These are phyloP conservation scores for Onygenales sp. DNA, from an alignment of 2,329 filamentous ascomycete species.

Conservation along the genomic window DNA sequence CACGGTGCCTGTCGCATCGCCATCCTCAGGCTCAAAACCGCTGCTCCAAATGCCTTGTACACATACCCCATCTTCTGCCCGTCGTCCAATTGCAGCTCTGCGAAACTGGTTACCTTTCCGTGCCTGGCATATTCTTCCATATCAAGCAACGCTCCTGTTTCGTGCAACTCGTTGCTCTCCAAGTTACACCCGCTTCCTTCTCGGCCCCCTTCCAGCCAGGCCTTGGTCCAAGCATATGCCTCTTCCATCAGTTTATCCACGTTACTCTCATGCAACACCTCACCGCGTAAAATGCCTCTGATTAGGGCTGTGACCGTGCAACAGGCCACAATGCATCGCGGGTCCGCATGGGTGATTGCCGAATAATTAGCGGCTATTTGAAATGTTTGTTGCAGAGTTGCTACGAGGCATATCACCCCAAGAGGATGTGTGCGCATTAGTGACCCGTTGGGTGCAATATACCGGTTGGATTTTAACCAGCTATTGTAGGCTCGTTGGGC, in stretches of 20 bases:
- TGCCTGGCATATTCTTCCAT: conserved; percentile 35
- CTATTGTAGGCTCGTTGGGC: conserved; percentile 28
- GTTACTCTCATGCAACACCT: conserved; percentile 31
- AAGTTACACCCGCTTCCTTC: background rate
- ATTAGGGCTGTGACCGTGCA: conserved; percentile 40
- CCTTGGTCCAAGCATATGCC: conserved; percentile 33
- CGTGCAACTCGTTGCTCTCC: conserved; percentile 5
- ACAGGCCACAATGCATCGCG: conserved; percentile 42
- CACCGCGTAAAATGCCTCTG: conserved; percentile 37
- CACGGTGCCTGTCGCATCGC: conserved; percentile 29
- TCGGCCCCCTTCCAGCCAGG: conserved; percentile 20
- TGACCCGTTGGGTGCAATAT: conserved; percentile 43
- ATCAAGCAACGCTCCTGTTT: conserved; percentile 24
- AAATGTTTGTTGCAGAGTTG: conserved; percentile 36
- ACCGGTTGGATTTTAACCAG: conserved; percentile 33
- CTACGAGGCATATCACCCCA: conserved; percentile 38
- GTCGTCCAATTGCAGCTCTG: conserved; percentile 38
- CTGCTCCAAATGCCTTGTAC: conserved; percentile 44
- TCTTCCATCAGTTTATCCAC: conserved; percentile 34
- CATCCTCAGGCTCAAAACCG: conserved; percentile 36
- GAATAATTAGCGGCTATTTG: conserved; percentile 34
- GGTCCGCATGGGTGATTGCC: conserved; percentile 42
- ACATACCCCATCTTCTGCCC: conserved; percentile 42
- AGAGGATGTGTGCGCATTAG: conserved; percentile 46
- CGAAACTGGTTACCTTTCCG: conserved; percentile 27